These are phyloP conservation scores for Stephanodiscus triporus DNA, from an alignment of 108 stramenopile genomes.

Conservation along the genomic window DNA sequence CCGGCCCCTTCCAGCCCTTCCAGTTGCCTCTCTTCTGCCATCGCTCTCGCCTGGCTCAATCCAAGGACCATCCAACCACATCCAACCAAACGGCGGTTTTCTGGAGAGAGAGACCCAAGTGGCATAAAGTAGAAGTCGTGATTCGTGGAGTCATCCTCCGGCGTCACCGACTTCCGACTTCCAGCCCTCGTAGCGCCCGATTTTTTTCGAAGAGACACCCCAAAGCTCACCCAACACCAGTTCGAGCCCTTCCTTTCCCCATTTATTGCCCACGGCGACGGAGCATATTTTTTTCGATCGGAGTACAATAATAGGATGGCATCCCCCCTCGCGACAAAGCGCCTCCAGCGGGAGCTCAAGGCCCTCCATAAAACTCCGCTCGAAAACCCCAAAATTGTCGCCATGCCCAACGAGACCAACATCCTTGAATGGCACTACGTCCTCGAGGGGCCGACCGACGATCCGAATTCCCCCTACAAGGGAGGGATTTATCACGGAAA, in stretches of 20 bases:
- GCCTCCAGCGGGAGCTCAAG: slow-evolving; percentile 79
- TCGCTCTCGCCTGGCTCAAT: too few species aligned
- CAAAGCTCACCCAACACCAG: not conserved
- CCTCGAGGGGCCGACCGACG: slow-evolving; percentile 81
- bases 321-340: slow-evolving; percentile 76
- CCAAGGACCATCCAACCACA: too few species aligned
- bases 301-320: slow-evolving; percentile 50
- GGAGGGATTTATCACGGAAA: slow-evolving; percentile 82
- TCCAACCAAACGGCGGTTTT: not conserved
- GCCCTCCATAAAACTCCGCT: slow-evolving; percentile 79
- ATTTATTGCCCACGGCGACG: not conserved
- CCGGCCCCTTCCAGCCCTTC: too few species aligned
- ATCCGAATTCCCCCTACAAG: slow-evolving; percentile 70
- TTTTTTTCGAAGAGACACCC: not conserved
- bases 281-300: not conserved
- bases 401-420: slow-evolving; percentile 75
- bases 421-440: slow-evolving; percentile 97
- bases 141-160: not conserved
- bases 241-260: not conserved
- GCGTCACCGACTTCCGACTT: not conserved
- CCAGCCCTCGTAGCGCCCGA: not conserved
- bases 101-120: not conserved
- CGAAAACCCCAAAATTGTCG: slow-evolving; percentile 70
- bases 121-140: not conserved
- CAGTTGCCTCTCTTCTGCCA: too few species aligned